A percentile compares a stretch with the other conserved stretches of the same genome.
These are phyloP conservation scores for Lipomyces lipofer DNA, from an alignment of 805 yeast genomes.

Conservation along the genomic window DNA sequence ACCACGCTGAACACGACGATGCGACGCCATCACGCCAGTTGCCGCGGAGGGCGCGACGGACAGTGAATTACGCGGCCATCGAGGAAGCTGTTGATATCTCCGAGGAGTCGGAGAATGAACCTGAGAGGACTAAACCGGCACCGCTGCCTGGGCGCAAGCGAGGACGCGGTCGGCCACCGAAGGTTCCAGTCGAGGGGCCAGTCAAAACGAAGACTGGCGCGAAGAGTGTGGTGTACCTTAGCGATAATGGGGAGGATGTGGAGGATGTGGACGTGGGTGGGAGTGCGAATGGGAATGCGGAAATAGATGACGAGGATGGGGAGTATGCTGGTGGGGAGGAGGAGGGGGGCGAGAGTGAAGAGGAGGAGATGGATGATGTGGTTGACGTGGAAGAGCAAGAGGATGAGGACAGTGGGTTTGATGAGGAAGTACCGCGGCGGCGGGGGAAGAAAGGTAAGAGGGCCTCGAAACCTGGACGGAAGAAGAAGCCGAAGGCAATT, in stretches of 20 bases:
- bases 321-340: slow-evolving; percentile 3
- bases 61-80: slow-evolving; percentile 3
- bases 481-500: not conserved
- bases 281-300: not conserved
- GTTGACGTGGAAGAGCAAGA: not conserved
- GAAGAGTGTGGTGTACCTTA: not conserved
- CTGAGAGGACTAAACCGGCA: not conserved
- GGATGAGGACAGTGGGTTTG: slow-evolving; percentile 3
- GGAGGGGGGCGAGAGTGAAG: slow-evolving; percentile 1
- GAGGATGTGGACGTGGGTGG: slow-evolving; percentile 6
- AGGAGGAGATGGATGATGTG: not conserved
- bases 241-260: slow-evolving; percentile 3
- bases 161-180: slow-evolving; percentile 23
- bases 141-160: not conserved
- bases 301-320: not conserved
- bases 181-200: slow-evolving; percentile 14
- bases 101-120: slow-evolving; percentile 1
- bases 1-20: not conserved
- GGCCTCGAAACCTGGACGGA: not conserved
- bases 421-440: not conserved
- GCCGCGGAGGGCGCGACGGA: slow-evolving; percentile 5
- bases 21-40: slow-evolving; percentile 16
- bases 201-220: not conserved
- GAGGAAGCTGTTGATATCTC: not conserved
- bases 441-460: not conserved